A percentile compares a stretch with the other conserved stretches of the same genome.
Conservation (phyloP, 164 flowering plant species). For the Aristolochia contorta region DNA sequence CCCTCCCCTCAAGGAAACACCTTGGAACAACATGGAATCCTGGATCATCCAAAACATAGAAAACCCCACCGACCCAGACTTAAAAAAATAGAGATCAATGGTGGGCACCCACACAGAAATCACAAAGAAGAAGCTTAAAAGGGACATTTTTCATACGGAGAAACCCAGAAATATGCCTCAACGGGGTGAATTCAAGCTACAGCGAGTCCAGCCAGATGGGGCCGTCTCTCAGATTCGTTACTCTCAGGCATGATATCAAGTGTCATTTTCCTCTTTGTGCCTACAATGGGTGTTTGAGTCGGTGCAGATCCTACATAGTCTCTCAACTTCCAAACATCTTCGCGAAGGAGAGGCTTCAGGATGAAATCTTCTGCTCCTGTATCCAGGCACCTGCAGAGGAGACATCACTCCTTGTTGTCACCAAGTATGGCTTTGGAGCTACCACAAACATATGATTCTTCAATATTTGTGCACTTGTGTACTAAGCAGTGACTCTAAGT, state of each 20-base stretch:
- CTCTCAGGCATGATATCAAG: slow-evolving; percentile 19
- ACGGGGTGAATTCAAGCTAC: slow-evolving; percentile 11
- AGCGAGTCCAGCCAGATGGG: slow-evolving; percentile 17
- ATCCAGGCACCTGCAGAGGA: slow-evolving; percentile 13
- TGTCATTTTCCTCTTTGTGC: slow-evolving; percentile 17
- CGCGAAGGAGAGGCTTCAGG: slow-evolving; percentile 14
- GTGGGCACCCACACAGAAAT: slow-evolving; percentile 5
- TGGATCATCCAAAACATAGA: not conserved
- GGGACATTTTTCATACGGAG: not conserved
- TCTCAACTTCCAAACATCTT: slow-evolving; percentile 13
- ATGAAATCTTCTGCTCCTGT: slow-evolving; percentile 25
- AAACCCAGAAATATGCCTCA: not conserved
- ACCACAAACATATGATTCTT: too few relatives aligned
- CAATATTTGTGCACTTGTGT: not conserved
- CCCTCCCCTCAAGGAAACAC: not conserved
- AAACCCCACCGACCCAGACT: slow-evolving; percentile 7
- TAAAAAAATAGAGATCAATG: not conserved
- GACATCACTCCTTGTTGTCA: too few relatives aligned
- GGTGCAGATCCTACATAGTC: slow-evolving; percentile 9
- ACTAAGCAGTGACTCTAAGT: not conserved
- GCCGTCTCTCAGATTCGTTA: slow-evolving; percentile 19
- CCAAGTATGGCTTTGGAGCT: too few relatives aligned
- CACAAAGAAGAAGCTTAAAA: not conserved
- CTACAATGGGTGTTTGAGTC: slow-evolving; percentile 8
- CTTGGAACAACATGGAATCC: not conserved